Conservation (phyloP, 768 basidiomycete genomes). For the Amanita pallidorosea region DNA sequence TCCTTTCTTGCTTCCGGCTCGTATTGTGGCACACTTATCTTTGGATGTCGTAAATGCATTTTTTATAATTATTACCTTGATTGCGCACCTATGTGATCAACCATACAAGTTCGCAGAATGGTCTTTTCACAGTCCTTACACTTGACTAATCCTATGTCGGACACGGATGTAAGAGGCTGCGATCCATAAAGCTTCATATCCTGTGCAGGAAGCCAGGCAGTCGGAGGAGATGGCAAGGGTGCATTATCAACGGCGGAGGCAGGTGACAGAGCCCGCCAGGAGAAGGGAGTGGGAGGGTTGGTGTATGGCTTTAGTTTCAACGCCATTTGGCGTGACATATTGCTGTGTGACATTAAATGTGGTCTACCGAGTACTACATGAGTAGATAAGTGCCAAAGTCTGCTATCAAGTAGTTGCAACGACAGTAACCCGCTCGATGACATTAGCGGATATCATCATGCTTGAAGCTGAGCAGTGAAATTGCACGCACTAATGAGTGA, state of each 20-base stretch:
- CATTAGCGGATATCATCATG: not conserved
- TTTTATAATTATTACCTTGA: not conserved
- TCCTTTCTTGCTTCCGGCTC: conserved; percentile 40
- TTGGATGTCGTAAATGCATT: conserved; percentile 4
- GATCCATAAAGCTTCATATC: conserved; percentile 87
- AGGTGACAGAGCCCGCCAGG: conserved; percentile 44
- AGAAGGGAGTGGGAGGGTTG: conserved; percentile 43
- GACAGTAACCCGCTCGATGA: too few species aligned
- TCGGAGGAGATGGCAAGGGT: conserved; percentile 59
- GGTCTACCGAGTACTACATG: too few species aligned
- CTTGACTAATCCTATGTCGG: conserved; percentile 52
- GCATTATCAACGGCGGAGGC: conserved; percentile 24
- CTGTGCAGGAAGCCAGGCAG: conserved; percentile 73
- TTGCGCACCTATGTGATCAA: conserved; percentile 64
- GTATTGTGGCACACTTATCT: conserved; percentile 57
- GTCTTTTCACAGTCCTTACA: conserved; percentile 82
- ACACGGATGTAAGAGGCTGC: conserved; percentile 54
- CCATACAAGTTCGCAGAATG: conserved; percentile 60
- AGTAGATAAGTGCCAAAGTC: too few species aligned
- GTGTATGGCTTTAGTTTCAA: conserved; percentile 34
- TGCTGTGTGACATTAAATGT: not conserved
- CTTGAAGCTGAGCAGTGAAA: too few species aligned
- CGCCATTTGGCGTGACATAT: conserved; percentile 21
- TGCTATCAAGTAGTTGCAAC: not conserved
- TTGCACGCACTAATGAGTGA: too few species aligned